Evolutionary conservation across 345 rosid genomes (phyloP).

Genomic region (Anacardium occidentale): DNA sequence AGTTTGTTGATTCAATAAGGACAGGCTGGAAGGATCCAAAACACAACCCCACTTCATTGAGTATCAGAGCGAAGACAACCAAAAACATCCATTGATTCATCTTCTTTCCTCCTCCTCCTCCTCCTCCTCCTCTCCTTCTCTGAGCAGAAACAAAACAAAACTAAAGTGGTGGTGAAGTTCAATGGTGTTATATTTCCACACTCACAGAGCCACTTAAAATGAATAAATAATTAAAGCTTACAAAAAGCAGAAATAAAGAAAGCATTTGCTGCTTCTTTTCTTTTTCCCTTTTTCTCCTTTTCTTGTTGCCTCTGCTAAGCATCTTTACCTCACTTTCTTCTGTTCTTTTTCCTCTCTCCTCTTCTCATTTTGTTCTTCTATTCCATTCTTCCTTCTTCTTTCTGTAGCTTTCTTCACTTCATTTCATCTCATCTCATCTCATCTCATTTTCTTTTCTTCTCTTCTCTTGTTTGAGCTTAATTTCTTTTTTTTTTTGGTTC

Average conservation of each 20-base stretch:
- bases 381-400: slow-evolving; percentile 36
- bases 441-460: not conserved
- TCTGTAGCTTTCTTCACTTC: slow-evolving; percentile 24
- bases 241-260: slow-evolving; percentile 48
- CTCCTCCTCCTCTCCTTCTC: not conserved
- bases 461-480: slow-evolving; percentile 23
- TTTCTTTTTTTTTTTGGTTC: not conserved
- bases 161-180: not conserved
- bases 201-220: slow-evolving; percentile 19
- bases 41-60: slow-evolving; percentile 47
- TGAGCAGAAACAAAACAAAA: not conserved
- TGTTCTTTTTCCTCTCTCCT: slow-evolving; percentile 25
- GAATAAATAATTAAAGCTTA: slow-evolving; percentile 26
- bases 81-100: not conserved
- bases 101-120: not conserved
- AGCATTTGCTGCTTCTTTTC: slow-evolving; percentile 21
- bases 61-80: slow-evolving; percentile 26
- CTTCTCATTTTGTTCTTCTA: slow-evolving; percentile 4
- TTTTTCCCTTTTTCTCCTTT: slow-evolving; percentile 30
- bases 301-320: slow-evolving; percentile 60
- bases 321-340: slow-evolving; percentile 50
- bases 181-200: slow-evolving; percentile 18
- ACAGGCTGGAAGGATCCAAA: slow-evolving; percentile 74
- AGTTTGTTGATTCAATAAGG: slow-evolving; percentile 33
- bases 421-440: slow-evolving; percentile 27